Evolutionary conservation across 257 asterid genomes (phyloP).

Genomic region (Solanum sitiens): DNA sequence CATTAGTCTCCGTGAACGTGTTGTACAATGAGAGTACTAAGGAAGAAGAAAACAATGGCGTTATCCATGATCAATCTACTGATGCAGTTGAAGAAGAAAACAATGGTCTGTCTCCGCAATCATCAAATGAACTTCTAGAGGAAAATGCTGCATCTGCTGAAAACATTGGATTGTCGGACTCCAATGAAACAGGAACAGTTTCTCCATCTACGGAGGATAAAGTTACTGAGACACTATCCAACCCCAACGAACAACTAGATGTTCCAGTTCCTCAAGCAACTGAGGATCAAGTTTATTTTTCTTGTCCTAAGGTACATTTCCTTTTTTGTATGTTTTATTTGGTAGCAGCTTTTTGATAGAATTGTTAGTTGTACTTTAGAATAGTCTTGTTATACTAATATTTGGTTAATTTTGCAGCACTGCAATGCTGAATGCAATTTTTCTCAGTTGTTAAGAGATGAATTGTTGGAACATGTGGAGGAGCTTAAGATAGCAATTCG

Average conservation of each 20-base stretch:
- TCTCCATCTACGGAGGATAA: neutral
- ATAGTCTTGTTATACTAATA: neutral
- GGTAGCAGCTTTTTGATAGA: no score
- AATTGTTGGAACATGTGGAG: neutral
- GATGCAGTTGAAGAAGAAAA: neutral
- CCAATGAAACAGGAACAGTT: neutral
- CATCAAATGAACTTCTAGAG: neutral
- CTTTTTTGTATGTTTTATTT: neutral
- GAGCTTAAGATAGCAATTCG: neutral
- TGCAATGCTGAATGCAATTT: neutral
- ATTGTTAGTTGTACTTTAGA: neutral
- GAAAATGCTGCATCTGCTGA: neutral
- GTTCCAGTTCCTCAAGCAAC: neutral
- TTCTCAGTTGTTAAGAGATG: neutral
- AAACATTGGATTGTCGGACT: neutral
- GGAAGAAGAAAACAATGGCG: neutral
- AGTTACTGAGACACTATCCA: rapidly evolving
- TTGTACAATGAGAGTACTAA: neutral
- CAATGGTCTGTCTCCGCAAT: neutral
- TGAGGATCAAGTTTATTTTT: neutral
- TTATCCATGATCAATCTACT: neutral
- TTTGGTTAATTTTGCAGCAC: neutral
- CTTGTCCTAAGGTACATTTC: neutral
- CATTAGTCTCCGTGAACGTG: neutral
- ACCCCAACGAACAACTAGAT: no score